A percentile compares a stretch with the other conserved stretches of the same genome.
These are phyloP conservation scores for Lasiodiplodia sp. DNA, from an alignment of 2,329 filamentous ascomycete genomes.

Conservation along the genomic window DNA sequence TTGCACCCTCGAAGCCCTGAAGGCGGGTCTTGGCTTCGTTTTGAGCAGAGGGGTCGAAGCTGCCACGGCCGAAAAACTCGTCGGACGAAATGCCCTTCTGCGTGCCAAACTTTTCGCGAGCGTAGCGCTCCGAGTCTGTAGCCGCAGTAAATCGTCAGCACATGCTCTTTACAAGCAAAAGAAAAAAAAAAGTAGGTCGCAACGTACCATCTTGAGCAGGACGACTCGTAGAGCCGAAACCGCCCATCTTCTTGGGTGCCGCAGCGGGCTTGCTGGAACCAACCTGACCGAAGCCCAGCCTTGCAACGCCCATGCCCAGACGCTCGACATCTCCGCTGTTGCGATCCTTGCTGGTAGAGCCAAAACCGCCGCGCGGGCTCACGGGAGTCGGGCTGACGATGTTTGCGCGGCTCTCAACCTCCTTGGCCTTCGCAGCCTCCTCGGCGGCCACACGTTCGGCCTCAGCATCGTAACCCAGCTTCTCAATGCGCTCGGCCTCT, in stretches of 20 bases:
- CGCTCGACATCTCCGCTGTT: slow-evolving; percentile 82
- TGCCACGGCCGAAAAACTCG: slow-evolving; percentile 94
- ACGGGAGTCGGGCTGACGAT: slow-evolving; percentile 80
- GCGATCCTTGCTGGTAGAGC: slow-evolving; percentile 63
- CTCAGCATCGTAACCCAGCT: slow-evolving; percentile 93
- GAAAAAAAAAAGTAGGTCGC: too few species aligned
- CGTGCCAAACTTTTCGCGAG: slow-evolving; percentile 83
- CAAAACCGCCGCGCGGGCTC: slow-evolving; percentile 71
- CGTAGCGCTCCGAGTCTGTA: slow-evolving; percentile 72
- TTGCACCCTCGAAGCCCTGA: slow-evolving; percentile 91
- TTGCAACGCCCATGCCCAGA: slow-evolving; percentile 84
- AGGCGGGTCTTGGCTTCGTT: slow-evolving; percentile 86
- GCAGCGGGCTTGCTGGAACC: slow-evolving; percentile 66
- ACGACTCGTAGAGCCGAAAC: slow-evolving; percentile 87
- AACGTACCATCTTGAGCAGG: slow-evolving; percentile 67
- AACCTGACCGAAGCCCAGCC: slow-evolving; percentile 88
- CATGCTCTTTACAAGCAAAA: not conserved
- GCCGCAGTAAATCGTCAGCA: not conserved
- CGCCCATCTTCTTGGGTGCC: slow-evolving; percentile 79
- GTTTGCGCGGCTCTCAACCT: slow-evolving; percentile 51
- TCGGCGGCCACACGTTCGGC: slow-evolving; percentile 70
- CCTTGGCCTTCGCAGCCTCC: slow-evolving; percentile 49
- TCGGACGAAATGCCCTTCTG: slow-evolving; percentile 98
- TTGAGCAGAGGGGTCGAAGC: slow-evolving; percentile 80
- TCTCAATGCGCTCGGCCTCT: slow-evolving; percentile 94